phyloP scores from a whole-genome alignment of 352 stramenopile genomes.

The Thalassiosira livingstoniorum region DNA sequence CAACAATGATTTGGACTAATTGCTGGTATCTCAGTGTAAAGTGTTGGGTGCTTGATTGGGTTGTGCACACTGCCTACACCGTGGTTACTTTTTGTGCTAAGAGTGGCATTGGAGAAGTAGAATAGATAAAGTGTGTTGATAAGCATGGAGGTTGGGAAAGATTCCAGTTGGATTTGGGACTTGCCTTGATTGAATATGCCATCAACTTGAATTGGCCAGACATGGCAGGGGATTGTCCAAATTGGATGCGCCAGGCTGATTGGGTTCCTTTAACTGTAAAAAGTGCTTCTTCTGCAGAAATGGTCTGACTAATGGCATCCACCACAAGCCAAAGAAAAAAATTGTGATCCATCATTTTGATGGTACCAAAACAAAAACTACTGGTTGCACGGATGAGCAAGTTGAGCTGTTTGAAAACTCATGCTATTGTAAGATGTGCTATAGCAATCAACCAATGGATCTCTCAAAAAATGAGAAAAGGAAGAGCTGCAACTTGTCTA shows the following conservation, averaged over 20 bases:
- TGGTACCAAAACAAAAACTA: neutral
- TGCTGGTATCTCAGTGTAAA: conserved; percentile 10
- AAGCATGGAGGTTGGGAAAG: neutral
- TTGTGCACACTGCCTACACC: conserved; percentile 21
- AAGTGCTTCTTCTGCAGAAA: neutral
- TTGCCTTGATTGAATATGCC: neutral
- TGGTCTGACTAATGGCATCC: neutral
- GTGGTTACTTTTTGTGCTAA: conserved; percentile 15
- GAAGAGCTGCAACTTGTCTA: no score
- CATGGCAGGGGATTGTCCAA: neutral
- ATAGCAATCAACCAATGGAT: no score
- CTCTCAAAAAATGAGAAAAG: no score
- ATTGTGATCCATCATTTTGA: neutral
- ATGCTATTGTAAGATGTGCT: no score
- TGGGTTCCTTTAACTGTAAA: neutral
- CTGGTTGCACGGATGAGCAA: neutral
- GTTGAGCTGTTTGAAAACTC: no score
- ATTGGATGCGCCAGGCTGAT: neutral
- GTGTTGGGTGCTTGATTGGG: conserved; percentile 29
- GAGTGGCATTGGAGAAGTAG: neutral
- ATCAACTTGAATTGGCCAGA: neutral
- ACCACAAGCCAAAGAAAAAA: neutral
- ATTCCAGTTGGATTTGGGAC: neutral
- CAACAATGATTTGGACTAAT: conserved; percentile 24
- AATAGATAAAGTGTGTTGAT: neutral